Conservation (phyloP, 345 rosid genomes). For the Brassica juncea region DNA sequence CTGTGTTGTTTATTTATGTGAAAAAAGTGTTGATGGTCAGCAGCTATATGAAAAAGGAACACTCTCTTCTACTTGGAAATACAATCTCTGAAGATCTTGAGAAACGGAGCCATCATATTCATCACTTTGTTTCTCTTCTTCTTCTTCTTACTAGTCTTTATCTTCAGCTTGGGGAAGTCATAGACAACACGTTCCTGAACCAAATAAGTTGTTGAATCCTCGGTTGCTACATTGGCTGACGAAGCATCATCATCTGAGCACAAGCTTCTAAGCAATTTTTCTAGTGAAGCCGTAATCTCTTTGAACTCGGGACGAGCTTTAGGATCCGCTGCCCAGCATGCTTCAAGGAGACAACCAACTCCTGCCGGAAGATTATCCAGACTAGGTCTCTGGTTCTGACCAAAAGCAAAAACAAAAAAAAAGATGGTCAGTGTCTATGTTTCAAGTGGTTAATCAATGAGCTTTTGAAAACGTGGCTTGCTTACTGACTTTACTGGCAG, state of each 20-base stretch:
- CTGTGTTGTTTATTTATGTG: neutral
- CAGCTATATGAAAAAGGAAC: neutral
- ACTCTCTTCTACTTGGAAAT: slow-evolving; percentile 22
- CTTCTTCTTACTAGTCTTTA: slow-evolving; percentile 12
- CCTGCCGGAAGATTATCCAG: slow-evolving; percentile 57
- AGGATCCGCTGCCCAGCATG: slow-evolving; percentile 74
- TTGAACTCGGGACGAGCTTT: slow-evolving; percentile 56
- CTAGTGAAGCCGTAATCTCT: slow-evolving; percentile 47
- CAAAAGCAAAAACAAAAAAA: neutral
- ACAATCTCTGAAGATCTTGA: slow-evolving; percentile 31
- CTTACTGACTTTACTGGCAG: slow-evolving; percentile 54
- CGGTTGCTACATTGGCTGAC: neutral
- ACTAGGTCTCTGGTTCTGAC: slow-evolving; percentile 68
- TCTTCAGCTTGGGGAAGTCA: slow-evolving; percentile 27
- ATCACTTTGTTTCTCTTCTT: slow-evolving; percentile 28
- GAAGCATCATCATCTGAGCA: neutral
- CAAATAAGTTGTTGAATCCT: slow-evolving; percentile 19
- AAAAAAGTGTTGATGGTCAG: neutral
- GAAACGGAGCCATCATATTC: slow-evolving; percentile 22
- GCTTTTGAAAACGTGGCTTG: neutral
- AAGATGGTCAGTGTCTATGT: neutral
- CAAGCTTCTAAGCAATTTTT: slow-evolving; percentile 32
- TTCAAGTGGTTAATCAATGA: slow-evolving; percentile 5
- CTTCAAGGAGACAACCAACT: slow-evolving; percentile 47
- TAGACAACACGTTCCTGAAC: slow-evolving; percentile 29